Evolutionary conservation across 2,329 filamentous ascomycete species (phyloP), one percentile per base, ranked within the genome.

Genomic region (Arthrobotrys sinensis): DNA sequence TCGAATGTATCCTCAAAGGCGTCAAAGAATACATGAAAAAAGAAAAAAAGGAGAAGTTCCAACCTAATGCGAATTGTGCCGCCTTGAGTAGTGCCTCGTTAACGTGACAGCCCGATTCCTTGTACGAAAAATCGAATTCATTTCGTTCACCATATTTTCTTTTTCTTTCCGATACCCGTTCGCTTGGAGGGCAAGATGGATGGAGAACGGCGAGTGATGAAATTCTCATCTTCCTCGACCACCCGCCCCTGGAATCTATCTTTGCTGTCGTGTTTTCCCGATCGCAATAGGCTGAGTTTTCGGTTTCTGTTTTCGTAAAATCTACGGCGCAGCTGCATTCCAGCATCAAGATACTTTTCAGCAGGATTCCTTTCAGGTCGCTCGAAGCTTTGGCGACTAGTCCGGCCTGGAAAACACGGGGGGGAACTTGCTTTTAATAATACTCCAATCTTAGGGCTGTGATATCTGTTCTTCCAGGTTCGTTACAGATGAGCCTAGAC

Each of bases 111-210:
- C 14, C 24, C 10, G 10, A 14, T 28, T 11, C 46, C 46, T 50
- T 50, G 46, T 48, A 21, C 50, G 32, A 34, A 53, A 53, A 34
- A n/a, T 53, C 14, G 50, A 53, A 3, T 53, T 53, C 24, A 53
- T 53, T 53, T 53, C 12, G 24, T 53, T 53, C 50, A 14, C 28
- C 32, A 21, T 21, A 28, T 12, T 38, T 38, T 38, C 36, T 38
- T 38, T 38, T 38, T 38, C 36, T 28, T 28, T n/a, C n/a, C 24
- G 24, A 28, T 28, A 28, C 24, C 24, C 24, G 24, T 28, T 28
- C 24, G 24, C 24, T 28, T 28, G 11, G 46, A 24, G 24, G 45
- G 16, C 4, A 24, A 28, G 24, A 28, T 28, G 2, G 24, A 28
- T 2, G 24, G 46, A 12, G 28, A 50, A 50, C 10, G 8, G 6